Evolutionary conservation across 106 monocot species (phyloP).

Genomic region (Alisma plantagoaquatica): DNA sequence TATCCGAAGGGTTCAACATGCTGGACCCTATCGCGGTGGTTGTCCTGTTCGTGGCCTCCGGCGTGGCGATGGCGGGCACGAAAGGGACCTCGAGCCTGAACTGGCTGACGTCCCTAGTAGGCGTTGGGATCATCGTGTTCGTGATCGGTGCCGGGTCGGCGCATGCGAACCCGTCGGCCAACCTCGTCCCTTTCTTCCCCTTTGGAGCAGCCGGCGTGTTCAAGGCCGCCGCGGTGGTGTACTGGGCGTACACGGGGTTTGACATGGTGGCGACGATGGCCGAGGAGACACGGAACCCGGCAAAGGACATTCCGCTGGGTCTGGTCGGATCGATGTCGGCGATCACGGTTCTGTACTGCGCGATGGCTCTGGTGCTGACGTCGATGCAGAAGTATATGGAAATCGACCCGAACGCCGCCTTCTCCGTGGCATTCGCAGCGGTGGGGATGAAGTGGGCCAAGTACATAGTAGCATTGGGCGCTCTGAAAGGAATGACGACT

Average conservation of each 20-base stretch:
- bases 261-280: slow-evolving; percentile 76
- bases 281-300: slow-evolving; percentile 60
- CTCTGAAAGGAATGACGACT: too few species aligned
- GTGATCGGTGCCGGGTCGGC: slow-evolving; percentile 39
- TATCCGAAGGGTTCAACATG: slow-evolving; percentile 43
- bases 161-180: slow-evolving; percentile 22
- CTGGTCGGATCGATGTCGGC: slow-evolving; percentile 52
- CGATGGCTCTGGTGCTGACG: slow-evolving; percentile 51
- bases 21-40: slow-evolving; percentile 54
- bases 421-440: slow-evolving; percentile 43
- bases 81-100: slow-evolving; percentile 42
- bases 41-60: slow-evolving; percentile 21
- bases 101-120: slow-evolving; percentile 30
- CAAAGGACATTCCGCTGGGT: too few species aligned
- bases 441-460: too few species aligned
- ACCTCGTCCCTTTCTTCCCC: slow-evolving; percentile 52
- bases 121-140: slow-evolving; percentile 39
- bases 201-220: slow-evolving; percentile 48
- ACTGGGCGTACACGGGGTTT: slow-evolving; percentile 60
- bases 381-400: slow-evolving; percentile 57
- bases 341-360: slow-evolving; percentile 53
- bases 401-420: slow-evolving; percentile 47
- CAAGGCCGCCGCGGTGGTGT: slow-evolving; percentile 44
- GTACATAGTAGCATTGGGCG: too few species aligned
- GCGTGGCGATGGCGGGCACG: slow-evolving; percentile 31